phyloP scores from a whole-genome alignment of 2,329 filamentous ascomycete genomes.

The Epichloe typhina region DNA sequence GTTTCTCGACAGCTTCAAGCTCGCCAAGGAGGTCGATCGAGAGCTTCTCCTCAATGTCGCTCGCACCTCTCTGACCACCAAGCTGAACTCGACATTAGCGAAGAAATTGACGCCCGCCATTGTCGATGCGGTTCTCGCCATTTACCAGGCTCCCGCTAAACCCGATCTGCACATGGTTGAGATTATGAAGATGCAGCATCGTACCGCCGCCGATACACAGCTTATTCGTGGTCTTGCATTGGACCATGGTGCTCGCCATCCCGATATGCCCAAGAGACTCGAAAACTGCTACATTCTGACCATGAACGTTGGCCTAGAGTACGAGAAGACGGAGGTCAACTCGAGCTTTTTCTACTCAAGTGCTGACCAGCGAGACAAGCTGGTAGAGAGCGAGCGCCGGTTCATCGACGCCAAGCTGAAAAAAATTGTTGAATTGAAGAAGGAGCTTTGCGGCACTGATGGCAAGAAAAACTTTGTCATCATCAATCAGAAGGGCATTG shows the following conservation, averaged over 20 bases:
- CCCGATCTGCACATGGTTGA: constrained; percentile 98
- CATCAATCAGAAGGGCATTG: constrained; percentile 98
- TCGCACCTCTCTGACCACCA: constrained; percentile 86
- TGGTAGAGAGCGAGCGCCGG: constrained; percentile 90
- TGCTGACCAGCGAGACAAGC: constrained; percentile 92
- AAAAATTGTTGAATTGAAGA: constrained; percentile 94
- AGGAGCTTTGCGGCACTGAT: constrained; percentile 88
- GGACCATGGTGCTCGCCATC: constrained; percentile 91
- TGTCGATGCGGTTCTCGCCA: constrained; percentile 89
- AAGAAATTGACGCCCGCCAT: constrained; percentile 88
- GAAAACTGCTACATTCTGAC: constrained; percentile 94
- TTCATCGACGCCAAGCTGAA: constrained; percentile 94
- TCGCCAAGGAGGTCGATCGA: constrained; percentile 75
- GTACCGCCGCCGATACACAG: constrained; percentile 88
- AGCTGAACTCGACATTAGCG: constrained; percentile 80
- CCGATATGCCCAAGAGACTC: constrained; percentile 93
- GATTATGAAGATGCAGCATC: constrained; percentile 99
- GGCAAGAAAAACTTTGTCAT: constrained; percentile 93
- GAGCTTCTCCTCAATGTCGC: constrained; percentile 90
- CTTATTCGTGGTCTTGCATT: constrained; percentile 85
- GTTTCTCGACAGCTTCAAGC: constrained; percentile 93
- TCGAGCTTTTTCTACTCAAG: constrained; percentile 97
- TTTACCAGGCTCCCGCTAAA: constrained; percentile 79
- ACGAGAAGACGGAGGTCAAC: constrained; percentile 99
- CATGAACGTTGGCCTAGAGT: constrained; percentile 92